These are phyloP conservation scores for Cyathus striatus DNA, from an alignment of 768 basidiomycete genomes.

Conservation along the genomic window DNA sequence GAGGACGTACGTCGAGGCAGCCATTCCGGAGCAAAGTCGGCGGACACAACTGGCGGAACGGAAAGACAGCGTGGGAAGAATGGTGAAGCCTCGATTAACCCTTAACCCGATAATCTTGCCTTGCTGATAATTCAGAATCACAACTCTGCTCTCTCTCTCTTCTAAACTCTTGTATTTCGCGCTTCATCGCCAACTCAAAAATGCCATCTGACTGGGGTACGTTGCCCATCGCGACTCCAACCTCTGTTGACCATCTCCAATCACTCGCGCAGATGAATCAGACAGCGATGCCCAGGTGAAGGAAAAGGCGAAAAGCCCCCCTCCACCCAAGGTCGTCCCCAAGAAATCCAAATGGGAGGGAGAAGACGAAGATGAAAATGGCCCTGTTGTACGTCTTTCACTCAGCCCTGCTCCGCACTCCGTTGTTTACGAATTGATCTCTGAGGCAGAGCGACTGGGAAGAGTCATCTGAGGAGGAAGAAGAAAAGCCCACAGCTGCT, in stretches of 20 bases:
- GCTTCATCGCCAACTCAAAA: slow-evolving; percentile 7
- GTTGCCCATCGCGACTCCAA: no score
- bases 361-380: slow-evolving; percentile 85
- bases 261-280: slow-evolving; percentile 26
- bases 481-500: slow-evolving; percentile 41
- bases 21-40: not conserved
- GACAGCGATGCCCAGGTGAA: slow-evolving; percentile 29
- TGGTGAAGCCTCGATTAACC: no score
- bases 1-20: not conserved
- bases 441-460: slow-evolving; percentile 89
- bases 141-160: slow-evolving; percentile 6
- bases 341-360: slow-evolving; percentile 78
- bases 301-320: slow-evolving; percentile 16
- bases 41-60: no score
- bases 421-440: not conserved
- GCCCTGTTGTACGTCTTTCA: slow-evolving; percentile 58
- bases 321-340: slow-evolving; percentile 15
- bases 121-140: not conserved
- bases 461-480: slow-evolving; percentile 71
- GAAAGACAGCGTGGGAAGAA: no score
- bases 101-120: slow-evolving; percentile 16
- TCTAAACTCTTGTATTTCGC: not conserved
- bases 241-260: no score
- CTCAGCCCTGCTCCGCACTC: not conserved
- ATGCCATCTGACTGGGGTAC: slow-evolving; percentile 39